These are phyloP conservation scores for Yamadazyma sp. DNA, from an alignment of 1,139 yeast genomes.

Conservation along the genomic window DNA sequence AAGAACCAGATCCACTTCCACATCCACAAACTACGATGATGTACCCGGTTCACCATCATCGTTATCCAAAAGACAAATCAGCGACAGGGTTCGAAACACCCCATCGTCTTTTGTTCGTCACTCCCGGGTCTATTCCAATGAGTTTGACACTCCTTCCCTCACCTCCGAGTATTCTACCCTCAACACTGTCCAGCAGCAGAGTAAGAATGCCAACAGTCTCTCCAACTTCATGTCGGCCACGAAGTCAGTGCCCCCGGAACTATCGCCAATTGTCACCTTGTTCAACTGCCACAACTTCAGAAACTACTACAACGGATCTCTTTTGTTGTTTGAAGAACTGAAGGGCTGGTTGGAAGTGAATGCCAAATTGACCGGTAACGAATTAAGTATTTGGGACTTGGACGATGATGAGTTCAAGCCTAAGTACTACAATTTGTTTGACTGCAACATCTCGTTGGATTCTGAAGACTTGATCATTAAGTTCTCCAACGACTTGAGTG, in stretches of 20 bases:
- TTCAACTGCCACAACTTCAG: conserved; percentile 43
- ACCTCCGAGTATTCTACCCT: conserved; percentile 17
- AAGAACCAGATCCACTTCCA: conserved; percentile 3
- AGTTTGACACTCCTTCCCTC: conserved; percentile 13
- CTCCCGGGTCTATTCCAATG: conserved; percentile 32
- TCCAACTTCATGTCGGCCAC: conserved; percentile 21
- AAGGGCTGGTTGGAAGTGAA: conserved; percentile 37
- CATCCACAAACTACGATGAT: conserved; percentile 6
- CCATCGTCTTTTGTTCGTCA: conserved; percentile 43
- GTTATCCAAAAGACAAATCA: conserved; percentile 14
- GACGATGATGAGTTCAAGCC: conserved; percentile 36
- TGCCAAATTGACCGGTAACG: conserved; percentile 52
- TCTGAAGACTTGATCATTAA: conserved; percentile 26
- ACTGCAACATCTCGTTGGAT: conserved; percentile 21
- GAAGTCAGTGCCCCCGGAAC: conserved; percentile 36
- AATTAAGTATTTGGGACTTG: conserved; percentile 46
- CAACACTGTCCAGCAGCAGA: conserved; percentile 7
- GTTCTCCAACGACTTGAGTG: conserved; percentile 38
- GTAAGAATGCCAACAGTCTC: conserved; percentile 18
- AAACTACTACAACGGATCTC: conserved; percentile 35
- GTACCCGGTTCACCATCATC: conserved; percentile 15
- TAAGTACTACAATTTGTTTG: conserved; percentile 50
- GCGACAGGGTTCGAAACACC: conserved; percentile 31
- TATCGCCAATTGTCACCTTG: conserved; percentile 42
- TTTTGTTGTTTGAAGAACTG: conserved; percentile 24